Base-by-base conservation (phyloP, 2,329 filamentous ascomycete species). In the Colletotrichum sp. region DNA sequence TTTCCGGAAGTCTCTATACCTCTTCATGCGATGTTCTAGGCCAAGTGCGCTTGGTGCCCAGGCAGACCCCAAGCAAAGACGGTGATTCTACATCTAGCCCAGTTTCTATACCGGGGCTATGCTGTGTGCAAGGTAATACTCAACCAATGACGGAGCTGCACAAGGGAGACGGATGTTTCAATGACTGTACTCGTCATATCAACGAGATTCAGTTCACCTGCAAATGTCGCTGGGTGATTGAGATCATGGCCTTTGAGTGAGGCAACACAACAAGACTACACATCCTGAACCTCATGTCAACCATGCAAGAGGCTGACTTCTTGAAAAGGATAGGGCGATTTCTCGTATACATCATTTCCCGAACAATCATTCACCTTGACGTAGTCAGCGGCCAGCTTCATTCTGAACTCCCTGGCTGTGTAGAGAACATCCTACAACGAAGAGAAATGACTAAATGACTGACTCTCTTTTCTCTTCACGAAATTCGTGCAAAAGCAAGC, bases 311-410 rank as follows among this genome's bases (percentile, higher is more conserved):
- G 39, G 39, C 39, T 6, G 6, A n/a, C 39, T 49, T 49, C 3
- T 49, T n/a, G 3, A 11, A 12, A n/a, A 6, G 1, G 9, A 6
- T 4, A 44, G 9, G 5, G 2, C 0, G 5, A n/a, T n/a, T n/a
- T n/a, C 9, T 6, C 44, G 6, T 12, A 49, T 22, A 13, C 44
- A 22, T 5, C 6, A 2, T 22, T 22, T 22, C 6, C n/a, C 44
- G 6, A 52, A 2, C 6, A 52, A 52, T 22, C 11, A 13, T 3
- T 52, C n/a, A 52, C 12, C n/a, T 22, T 7, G 11, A 52, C n/a
- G 6, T 52, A 1, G 11, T 52, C 44, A 22, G 2, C 3, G n/a
- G 11, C 1, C 44, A 8, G 0, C 22, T 22, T 8, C 44, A 22
- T 25, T 13, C n/a, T 13, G n/a, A 8, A 4, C 11, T 22, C 44